These are phyloP conservation scores for Halenospora varia DNA, from an alignment of 495 filamentous ascomycete species.

Conservation along the genomic window DNA sequence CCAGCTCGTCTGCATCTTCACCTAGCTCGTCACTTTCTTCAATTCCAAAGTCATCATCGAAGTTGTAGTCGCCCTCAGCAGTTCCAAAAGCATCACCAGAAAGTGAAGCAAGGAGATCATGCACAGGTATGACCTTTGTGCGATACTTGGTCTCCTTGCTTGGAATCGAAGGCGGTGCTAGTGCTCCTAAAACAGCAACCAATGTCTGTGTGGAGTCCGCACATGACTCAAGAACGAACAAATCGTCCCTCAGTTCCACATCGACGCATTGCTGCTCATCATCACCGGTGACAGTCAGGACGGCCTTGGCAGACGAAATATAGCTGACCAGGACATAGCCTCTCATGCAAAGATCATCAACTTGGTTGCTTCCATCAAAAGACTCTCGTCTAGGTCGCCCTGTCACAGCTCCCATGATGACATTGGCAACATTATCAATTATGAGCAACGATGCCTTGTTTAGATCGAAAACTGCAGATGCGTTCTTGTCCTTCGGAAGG, in stretches of 20 bases:
- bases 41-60: conserved; percentile 50
- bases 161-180: conserved; percentile 78
- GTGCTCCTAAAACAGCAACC: conserved; percentile 70
- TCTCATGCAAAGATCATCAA: conserved; percentile 56
- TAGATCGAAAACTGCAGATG: conserved; percentile 60
- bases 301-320: conserved; percentile 72
- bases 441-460: conserved; percentile 78
- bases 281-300: conserved; percentile 49
- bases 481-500: conserved; percentile 55
- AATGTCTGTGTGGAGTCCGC: conserved; percentile 97
- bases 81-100: conserved; percentile 74
- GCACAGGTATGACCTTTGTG: conserved; percentile 77
- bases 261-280: conserved; percentile 64
- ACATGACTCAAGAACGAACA: conserved; percentile 89
- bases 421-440: conserved; percentile 67
- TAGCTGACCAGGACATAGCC: conserved; percentile 84
- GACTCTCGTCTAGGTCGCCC: conserved; percentile 39
- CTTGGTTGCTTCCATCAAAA: conserved; percentile 50
- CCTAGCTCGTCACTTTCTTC: conserved; percentile 12
- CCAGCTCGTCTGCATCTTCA: conserved; percentile 16
- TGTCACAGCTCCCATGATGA: conserved; percentile 23
- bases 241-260: conserved; percentile 75
- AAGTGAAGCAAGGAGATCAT: conserved; percentile 87
- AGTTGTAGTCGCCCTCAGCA: conserved; percentile 51
- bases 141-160: conserved; percentile 79